These are phyloP conservation scores for Cordyceps pruinosa DNA, from an alignment of 2,329 filamentous ascomycete species.

Conservation along the genomic window DNA sequence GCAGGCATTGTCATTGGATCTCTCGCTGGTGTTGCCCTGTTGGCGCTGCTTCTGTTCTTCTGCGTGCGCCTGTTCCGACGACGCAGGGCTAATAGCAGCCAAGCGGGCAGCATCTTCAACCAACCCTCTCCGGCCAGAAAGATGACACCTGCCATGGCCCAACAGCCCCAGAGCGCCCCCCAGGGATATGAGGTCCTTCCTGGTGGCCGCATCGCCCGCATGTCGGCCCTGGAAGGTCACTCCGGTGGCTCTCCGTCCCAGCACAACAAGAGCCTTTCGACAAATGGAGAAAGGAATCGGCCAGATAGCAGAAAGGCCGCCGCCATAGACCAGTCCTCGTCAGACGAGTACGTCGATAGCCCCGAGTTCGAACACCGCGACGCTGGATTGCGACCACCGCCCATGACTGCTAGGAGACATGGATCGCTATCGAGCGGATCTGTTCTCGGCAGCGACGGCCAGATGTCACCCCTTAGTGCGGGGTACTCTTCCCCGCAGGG, in stretches of 20 bases:
- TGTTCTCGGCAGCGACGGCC: constrained; percentile 61
- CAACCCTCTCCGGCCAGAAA: constrained; percentile 70
- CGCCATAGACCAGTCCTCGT: constrained; percentile 61
- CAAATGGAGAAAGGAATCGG: constrained; percentile 24
- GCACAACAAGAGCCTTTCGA: constrained; percentile 35
- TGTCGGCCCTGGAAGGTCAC: constrained; percentile 84
- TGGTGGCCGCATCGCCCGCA: constrained; percentile 84
- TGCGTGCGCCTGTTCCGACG: constrained; percentile 48
- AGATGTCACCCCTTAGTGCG: constrained; percentile 66
- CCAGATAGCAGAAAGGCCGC: constrained; percentile 37
- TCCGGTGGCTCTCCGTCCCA: constrained; percentile 54
- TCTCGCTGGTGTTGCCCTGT: constrained; percentile 60
- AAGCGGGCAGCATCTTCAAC: constrained; percentile 74
- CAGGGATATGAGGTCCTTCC: constrained; percentile 68
- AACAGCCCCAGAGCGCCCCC: constrained; percentile 26
- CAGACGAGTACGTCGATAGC: constrained; percentile 65
- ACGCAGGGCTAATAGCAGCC: constrained; percentile 43
- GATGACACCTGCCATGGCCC: constrained; percentile 34
- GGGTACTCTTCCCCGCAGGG: constrained; percentile 81
- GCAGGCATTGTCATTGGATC: constrained; percentile 85
- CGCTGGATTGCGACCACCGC: constrained; percentile 52
- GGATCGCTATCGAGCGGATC: constrained; percentile 89
- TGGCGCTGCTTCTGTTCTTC: constrained; percentile 64
- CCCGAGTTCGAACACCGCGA: constrained; percentile 59
- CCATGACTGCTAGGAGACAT: constrained; percentile 58